Evolutionary conservation across 768 basidiomycete genomes (phyloP).

Genomic region (Candolleomyces aberdarensis): DNA sequence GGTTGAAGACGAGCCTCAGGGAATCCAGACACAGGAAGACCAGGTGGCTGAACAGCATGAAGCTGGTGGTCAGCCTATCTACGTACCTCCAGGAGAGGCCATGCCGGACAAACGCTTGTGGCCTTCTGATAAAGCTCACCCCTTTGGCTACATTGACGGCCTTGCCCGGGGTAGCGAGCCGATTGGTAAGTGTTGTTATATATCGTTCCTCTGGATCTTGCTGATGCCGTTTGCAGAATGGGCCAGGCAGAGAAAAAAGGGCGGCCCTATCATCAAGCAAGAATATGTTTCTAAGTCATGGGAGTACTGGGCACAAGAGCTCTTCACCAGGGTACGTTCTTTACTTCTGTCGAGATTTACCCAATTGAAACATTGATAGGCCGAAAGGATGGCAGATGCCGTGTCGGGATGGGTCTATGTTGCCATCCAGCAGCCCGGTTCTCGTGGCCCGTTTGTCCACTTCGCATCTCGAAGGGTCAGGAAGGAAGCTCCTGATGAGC

Average conservation of each 20-base stretch:
- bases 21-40: no score
- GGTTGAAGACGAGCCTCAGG: no score
- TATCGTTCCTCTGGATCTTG: neutral
- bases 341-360: neutral
- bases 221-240: neutral
- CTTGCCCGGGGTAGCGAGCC: neutral
- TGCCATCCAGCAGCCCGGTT: conserved; percentile 1
- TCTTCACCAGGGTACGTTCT: neutral
- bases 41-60: neutral
- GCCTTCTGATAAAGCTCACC: neutral
- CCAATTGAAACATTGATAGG: neutral
- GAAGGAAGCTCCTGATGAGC: neutral
- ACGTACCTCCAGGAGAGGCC: neutral
- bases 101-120: neutral
- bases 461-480: neutral
- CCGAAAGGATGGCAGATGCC: neutral
- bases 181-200: neutral
- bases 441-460: neutral
- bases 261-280: no score
- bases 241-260: neutral
- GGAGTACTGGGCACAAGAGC: neutral
- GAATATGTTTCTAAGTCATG: neutral
- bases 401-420: neutral
- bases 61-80: no score
- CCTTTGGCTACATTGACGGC: neutral